Evolutionary conservation across 441 rosid species (phyloP).

Genomic region (Hura crepitans): DNA sequence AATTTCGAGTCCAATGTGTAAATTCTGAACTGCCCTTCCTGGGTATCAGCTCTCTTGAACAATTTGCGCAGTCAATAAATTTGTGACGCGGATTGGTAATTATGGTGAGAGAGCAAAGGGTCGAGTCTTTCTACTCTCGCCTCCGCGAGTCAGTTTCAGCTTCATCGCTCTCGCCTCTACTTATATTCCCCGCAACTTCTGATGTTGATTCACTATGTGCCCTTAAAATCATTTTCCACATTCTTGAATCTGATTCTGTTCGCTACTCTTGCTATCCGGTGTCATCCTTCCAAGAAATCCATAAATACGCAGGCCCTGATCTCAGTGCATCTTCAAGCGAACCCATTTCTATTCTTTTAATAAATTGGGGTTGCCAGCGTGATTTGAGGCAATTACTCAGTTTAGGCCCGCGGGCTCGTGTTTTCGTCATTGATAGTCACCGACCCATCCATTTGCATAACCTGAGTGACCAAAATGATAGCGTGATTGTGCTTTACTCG

Average conservation of each 20-base stretch:
- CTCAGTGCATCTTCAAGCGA: constrained; percentile 41
- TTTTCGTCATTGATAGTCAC: constrained; percentile 87
- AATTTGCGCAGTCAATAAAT: constrained; percentile 5
- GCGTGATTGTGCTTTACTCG: constrained; percentile 73
- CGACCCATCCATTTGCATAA: constrained; percentile 90
- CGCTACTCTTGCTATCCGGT: constrained; percentile 91
- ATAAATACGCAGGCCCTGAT: constrained; percentile 56
- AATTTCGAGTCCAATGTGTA: neutral
- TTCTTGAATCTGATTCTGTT: constrained; percentile 86
- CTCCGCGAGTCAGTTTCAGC: constrained; percentile 65
- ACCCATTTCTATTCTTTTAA: constrained; percentile 57
- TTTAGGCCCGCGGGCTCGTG: constrained; percentile 54
- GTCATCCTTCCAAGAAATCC: constrained; percentile 74
- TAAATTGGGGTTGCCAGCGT: constrained; percentile 93
- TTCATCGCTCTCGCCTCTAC: constrained; percentile 55
- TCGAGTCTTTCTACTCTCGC: constrained; percentile 62
- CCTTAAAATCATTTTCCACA: constrained; percentile 67
- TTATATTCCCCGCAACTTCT: constrained; percentile 84
- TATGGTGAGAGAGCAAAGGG: constrained; percentile 76
- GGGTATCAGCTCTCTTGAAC: neutral
- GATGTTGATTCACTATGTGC: constrained; percentile 88
- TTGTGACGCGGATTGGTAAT: neutral
- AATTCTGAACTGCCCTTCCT: neutral
- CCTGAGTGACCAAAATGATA: constrained; percentile 62
- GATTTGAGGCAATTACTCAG: constrained; percentile 54